Base-by-base conservation (phyloP, 2,329 filamentous ascomycete species). In the Hypoxylon sp. region DNA sequence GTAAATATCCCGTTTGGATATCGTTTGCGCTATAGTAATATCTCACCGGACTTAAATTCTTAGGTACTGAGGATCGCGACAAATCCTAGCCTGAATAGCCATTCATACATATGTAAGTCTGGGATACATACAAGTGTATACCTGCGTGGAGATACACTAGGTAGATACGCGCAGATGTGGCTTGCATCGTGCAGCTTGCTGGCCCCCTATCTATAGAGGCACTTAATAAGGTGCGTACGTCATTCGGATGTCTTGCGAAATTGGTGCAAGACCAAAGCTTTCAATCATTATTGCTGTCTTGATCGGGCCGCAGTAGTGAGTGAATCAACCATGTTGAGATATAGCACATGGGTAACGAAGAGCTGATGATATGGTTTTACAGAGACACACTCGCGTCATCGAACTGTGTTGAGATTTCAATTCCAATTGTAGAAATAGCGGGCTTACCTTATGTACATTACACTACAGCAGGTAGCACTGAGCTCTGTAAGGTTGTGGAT, bases 181-280 rank as follows among this genome's bases (percentile, higher is more conserved):
- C 46, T 58, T 58, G 53, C 32, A 56, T 38, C 11, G 4, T 36
- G 18, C 40, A n/a, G 26, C 18, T 55, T 44, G 52, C 40, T 22
- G 24, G 28, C 12, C 11, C 8, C n/a, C 30, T 4, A 7, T 20
- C 16, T 32, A 36, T 20, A 36, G 30, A 12, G 20, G 20, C 9
- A 40, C 36, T 16, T 32, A 46, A 30, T 44, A 9, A 30, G 33
- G 33, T 36, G 50, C 22, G 54, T 49, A 57, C 32, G 54, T 49
- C 42, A 55, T 55, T 32, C 12, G 42, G 52, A 55, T 55, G 18
- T 14, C 42, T 46, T 14, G 7, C 36, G n/a, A 16, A 38, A 38
- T 38, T 38, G 16, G 14, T 6, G 2, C 33, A 16, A 16, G 14
- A 38, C 36, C n/a, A 40, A 20, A 3, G n/a, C 36, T 8, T 18